Conservation (phyloP, 805 yeast species). For the Wickerhamomyces bovis region DNA sequence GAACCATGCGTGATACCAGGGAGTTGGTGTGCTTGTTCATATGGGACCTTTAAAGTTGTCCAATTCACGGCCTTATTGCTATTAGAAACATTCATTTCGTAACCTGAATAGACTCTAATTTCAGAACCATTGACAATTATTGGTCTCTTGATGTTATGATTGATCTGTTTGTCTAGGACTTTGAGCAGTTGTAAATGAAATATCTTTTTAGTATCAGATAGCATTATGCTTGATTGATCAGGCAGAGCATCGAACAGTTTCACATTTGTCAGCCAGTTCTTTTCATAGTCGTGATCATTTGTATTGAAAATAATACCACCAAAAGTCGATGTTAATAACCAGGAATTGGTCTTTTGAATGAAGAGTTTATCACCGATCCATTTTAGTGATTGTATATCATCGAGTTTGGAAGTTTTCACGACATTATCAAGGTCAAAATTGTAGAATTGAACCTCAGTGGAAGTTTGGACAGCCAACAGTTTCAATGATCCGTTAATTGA, state of each 20-base stretch:
- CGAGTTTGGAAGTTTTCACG: conserved; percentile 3
- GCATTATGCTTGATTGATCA: conserved; percentile 5
- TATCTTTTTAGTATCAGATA: conserved; percentile 2
- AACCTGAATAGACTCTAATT: conserved; percentile 22
- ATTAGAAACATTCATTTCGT: conserved; percentile 14
- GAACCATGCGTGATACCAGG: conserved; percentile 15
- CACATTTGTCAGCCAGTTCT: conserved; percentile 4
- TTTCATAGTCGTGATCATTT: neutral
- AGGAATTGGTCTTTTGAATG: conserved; percentile 14
- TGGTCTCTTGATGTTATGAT: conserved; percentile 22
- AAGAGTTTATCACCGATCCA: conserved; percentile 14
- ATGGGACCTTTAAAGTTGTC: conserved; percentile 19
- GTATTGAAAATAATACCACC: conserved; percentile 9
- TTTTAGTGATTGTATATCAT: conserved; percentile 4
- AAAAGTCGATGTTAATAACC: conserved; percentile 25
- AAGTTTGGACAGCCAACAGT: neutral
- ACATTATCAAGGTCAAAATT: conserved; percentile 3
- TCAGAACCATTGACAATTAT: conserved; percentile 17
- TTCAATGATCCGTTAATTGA: neutral
- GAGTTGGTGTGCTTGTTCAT: conserved; percentile 17
- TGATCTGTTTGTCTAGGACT: conserved; percentile 11
- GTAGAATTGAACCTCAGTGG: conserved; percentile 2
- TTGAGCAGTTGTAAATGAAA: conserved; percentile 2
- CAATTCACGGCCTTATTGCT: conserved; percentile 14
- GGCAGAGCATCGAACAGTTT: neutral